Percentiles rank a stretch among this genome's conserved stretches.
These are phyloP conservation scores for Ustilago crameri DNA, from an alignment of 1,284 basidiomycete genomes.

Conservation along the genomic window DNA sequence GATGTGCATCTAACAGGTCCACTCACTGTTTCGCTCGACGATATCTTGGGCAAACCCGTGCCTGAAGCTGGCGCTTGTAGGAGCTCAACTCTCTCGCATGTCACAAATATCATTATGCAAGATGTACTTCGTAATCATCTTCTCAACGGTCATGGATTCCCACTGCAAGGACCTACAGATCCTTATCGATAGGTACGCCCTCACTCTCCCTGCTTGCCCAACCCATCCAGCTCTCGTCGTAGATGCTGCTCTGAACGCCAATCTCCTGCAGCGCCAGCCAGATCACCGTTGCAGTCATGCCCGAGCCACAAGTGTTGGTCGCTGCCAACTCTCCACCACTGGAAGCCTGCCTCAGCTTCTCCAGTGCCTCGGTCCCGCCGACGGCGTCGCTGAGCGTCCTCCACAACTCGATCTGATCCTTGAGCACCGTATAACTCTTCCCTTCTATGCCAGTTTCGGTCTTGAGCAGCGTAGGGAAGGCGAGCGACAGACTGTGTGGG, in stretches of 20 bases:
- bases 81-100: no score
- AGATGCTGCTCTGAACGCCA: constrained; percentile 75
- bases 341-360: constrained; percentile 62
- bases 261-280: constrained; percentile 85
- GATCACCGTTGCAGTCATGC: constrained; percentile 94
- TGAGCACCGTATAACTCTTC: constrained; percentile 57
- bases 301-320: constrained; percentile 71
- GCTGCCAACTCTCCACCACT: constrained; percentile 48
- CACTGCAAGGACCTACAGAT: constrained; percentile 1
- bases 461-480: constrained; percentile 82
- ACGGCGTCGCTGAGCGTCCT: constrained; percentile 75
- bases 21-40: no score
- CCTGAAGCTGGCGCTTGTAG: no score
- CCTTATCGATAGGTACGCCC: constrained; percentile 48
- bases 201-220: constrained; percentile 51
- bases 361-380: constrained; percentile 69
- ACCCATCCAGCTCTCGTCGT: constrained; percentile 75
- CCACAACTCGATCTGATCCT: constrained; percentile 65
- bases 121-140: no score
- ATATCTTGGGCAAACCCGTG: no score
- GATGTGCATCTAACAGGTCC: no score
- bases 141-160: neutral
- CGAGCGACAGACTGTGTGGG: constrained; percentile 83
- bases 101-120: no score
- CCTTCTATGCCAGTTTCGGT: constrained; percentile 67